These are phyloP conservation scores for Aureoboletus auriporus DNA, from an alignment of 768 basidiomycete species.

Conservation along the genomic window DNA sequence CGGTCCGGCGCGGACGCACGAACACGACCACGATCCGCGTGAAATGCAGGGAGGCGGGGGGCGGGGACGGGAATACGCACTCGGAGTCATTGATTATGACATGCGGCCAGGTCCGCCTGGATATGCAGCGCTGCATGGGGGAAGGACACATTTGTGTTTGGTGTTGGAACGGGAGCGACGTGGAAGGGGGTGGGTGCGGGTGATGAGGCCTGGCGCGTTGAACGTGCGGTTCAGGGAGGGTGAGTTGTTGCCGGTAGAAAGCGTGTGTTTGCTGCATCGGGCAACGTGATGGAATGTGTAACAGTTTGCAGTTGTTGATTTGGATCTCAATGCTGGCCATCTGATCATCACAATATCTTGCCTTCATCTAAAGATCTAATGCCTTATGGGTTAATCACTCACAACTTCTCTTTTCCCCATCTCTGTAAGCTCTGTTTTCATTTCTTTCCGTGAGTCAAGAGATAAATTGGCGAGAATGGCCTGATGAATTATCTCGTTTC, in stretches of 20 bases:
- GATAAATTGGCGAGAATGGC: no score
- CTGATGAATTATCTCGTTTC: no score
- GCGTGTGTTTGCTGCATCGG: slow-evolving; percentile 20
- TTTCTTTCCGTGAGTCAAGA: no score
- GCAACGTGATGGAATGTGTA: background rate
- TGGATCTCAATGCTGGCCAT: no score
- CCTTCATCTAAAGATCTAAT: no score
- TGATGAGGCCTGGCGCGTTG: slow-evolving; percentile 17
- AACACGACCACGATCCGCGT: slow-evolving; percentile 2
- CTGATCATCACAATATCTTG: no score
- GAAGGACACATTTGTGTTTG: slow-evolving; percentile 18
- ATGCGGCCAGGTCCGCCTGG: slow-evolving; percentile 17
- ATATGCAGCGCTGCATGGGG: slow-evolving; percentile 16
- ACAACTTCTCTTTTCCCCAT: no score
- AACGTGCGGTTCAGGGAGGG: slow-evolving; percentile 22
- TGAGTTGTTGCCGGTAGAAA: slow-evolving; percentile 18
- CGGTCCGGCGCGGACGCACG: slow-evolving; percentile 5
- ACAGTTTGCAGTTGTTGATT: no score
- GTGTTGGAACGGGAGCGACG: slow-evolving; percentile 21
- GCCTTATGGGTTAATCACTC: no score
- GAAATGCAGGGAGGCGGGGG: background rate
- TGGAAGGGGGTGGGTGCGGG: slow-evolving; percentile 19
- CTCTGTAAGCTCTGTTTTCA: no score
- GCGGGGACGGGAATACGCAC: slow-evolving; percentile 15
- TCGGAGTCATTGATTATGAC: slow-evolving; percentile 23